phyloP scores from a whole-genome alignment of 169 alveolate species.

The Cystoisospora suis region DNA sequence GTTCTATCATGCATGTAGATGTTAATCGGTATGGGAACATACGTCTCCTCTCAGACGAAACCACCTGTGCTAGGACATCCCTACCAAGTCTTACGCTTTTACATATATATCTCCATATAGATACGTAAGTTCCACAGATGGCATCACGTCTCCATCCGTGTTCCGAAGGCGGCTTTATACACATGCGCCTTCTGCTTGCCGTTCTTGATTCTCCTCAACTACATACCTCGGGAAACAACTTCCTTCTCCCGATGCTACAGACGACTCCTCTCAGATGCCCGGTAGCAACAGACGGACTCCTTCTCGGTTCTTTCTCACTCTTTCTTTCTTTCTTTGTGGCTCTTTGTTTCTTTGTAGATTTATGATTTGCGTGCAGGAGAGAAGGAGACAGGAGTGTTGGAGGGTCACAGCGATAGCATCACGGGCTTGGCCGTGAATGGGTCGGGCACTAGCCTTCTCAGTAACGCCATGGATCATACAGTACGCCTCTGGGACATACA shows the following conservation, averaged over 20 bases:
- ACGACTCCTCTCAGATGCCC: too few relatives aligned
- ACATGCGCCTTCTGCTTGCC: too few relatives aligned
- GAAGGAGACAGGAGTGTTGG: slow-evolving; percentile 64
- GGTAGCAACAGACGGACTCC: too few relatives aligned
- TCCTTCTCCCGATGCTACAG: too few relatives aligned
- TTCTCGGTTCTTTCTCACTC: background rate
- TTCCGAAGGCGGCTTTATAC: too few relatives aligned
- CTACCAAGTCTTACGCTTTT: background rate
- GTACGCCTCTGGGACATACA: slow-evolving; percentile 82
- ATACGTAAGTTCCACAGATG: background rate
- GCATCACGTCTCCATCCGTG: too few relatives aligned
- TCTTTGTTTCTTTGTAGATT: slow-evolving; percentile 54
- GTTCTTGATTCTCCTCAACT: too few relatives aligned
- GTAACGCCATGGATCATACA: slow-evolving; percentile 81
- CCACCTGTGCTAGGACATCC: too few relatives aligned
- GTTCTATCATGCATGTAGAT: background rate
- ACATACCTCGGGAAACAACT: too few relatives aligned
- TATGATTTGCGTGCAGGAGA: slow-evolving; percentile 72
- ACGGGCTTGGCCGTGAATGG: slow-evolving; percentile 78
- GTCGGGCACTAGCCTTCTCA: slow-evolving; percentile 78
- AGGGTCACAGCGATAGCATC: slow-evolving; percentile 81
- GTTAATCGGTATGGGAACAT: background rate
- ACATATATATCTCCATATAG: background rate
- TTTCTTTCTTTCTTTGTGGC: background rate
- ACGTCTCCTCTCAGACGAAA: too few relatives aligned